These are phyloP conservation scores for Aspergillus candidus DNA, from an alignment of 2,329 filamentous ascomycete genomes.

Conservation along the genomic window DNA sequence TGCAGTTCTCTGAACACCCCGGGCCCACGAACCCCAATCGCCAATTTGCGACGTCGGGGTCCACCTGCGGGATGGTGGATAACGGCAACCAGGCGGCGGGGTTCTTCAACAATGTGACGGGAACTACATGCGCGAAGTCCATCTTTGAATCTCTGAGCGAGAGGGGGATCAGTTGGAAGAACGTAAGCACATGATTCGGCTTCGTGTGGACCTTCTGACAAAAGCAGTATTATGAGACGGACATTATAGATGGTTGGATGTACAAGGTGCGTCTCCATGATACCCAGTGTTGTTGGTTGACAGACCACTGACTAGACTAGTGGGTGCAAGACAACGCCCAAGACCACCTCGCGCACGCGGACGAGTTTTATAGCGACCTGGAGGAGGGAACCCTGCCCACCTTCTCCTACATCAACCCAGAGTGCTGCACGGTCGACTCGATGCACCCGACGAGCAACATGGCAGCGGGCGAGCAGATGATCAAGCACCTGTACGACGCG, in stretches of 20 bases:
- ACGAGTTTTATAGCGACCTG: conserved; percentile 60
- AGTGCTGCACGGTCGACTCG: conserved; percentile 31
- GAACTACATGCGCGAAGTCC: conserved; percentile 29
- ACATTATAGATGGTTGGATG: conserved; percentile 33
- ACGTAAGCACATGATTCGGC: conserved; percentile 13
- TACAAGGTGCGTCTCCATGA: conserved; percentile 21
- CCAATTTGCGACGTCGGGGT: conserved; percentile 36
- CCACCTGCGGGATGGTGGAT: conserved; percentile 28
- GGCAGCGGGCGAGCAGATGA: conserved; percentile 33
- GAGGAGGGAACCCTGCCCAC: conserved; percentile 60
- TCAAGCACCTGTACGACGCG: conserved; percentile 40
- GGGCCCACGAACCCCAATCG: conserved; percentile 39
- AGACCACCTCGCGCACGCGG: conserved; percentile 25
- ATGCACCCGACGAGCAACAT: conserved; percentile 38
- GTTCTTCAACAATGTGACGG: conserved; percentile 30
- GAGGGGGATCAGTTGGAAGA: conserved; percentile 36
- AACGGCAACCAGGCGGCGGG: conserved; percentile 29
- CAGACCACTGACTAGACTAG: conserved; percentile 8
- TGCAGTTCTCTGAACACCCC: conserved; percentile 32
- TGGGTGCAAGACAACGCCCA: conserved; percentile 35
- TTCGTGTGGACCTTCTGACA: background rate
- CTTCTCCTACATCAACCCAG: conserved; percentile 50
- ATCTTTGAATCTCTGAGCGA: conserved; percentile 35
- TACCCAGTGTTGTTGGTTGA: background rate
- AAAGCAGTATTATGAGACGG: conserved; percentile 33